Base-by-base conservation (phyloP, 225 moss, liverwort and hornwort genomes). In the Pseudoscleropodium purum region DNA sequence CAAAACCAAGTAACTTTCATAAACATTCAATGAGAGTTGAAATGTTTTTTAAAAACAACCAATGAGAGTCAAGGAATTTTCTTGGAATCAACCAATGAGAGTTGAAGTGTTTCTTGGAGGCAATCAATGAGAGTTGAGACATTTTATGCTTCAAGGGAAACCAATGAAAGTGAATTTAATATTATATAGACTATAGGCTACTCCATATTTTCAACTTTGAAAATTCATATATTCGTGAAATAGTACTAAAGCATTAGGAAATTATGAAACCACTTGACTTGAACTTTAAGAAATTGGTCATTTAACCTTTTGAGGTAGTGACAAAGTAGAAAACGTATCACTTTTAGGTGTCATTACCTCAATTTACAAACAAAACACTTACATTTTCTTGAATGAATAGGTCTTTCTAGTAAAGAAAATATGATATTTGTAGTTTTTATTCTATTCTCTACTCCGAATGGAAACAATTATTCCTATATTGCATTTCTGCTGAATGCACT, bases 191-290 rank as follows among this genome's bases (percentile, higher is more conserved):
- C n/a, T 9, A 18, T 18, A 49, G 4, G 11, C 2, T 19, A 75
- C 0, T 7, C 31, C 3, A 75, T 49, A 12, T 19, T 75, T 4
- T 31, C 19, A 75, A 49, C 11, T 75, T 27, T 15, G 5, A 43
- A 72, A 73, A 54, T 54, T 49, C 49, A 49, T 49, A 8, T 49
- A 25, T 8, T 43, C 0, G 1, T 27, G 16, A 27, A 73, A 43
- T 16, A 73, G 9, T 41, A 41, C 5, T 36, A 39, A 23, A n/a
- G 3, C 4, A 1, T 7, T 0, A 2, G 0, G 7, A 39, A 11
- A 24, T n/a, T 69, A 7, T 0, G 1, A 69, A n/a, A 69, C n/a
- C 4, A 13, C 23, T 69, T 23, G n/a, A 69, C 4, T n/a, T n/a
- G 6, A 7, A n/a, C 13, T n/a, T 39, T 37, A n/a, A 69, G 18